phyloP scores from a whole-genome alignment of 257 asterid species.

The Euphrasia confusa region DNA sequence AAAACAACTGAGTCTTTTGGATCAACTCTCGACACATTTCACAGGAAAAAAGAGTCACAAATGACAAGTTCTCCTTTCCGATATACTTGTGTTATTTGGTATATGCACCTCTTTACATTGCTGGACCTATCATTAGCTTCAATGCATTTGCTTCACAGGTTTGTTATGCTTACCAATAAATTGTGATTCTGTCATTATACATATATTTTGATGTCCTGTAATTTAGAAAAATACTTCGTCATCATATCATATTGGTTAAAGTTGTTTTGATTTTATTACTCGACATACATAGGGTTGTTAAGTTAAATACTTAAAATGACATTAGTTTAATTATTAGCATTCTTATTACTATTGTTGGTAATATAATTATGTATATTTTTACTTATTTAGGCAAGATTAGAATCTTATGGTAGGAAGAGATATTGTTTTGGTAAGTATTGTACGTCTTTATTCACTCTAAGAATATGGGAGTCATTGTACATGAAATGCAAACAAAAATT shows the following conservation, averaged over 20 bases:
- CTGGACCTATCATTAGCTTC: slow-evolving; percentile 97
- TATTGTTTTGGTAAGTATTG: too few species aligned
- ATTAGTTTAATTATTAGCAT: not conserved
- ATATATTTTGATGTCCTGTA: slow-evolving; percentile 7
- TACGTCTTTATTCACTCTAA: too few species aligned
- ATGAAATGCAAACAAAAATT: too few species aligned
- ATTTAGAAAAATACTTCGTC: not conserved
- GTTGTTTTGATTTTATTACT: slow-evolving; percentile 1
- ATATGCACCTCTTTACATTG: slow-evolving; percentile 94
- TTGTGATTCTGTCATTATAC: slow-evolving; percentile 7
- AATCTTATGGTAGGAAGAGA: not conserved
- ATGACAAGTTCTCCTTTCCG: slow-evolving; percentile 63
- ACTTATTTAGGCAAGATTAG: not conserved
- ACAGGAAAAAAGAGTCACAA: slow-evolving; percentile 72
- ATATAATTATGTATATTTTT: not conserved
- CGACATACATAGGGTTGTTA: not conserved
- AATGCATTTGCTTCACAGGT: slow-evolving; percentile 98
- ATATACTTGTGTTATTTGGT: slow-evolving; percentile 80
- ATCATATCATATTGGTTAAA: not conserved
- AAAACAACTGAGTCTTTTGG: slow-evolving; percentile 17
- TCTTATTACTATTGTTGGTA: not conserved
- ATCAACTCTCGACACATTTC: slow-evolving; percentile 19
- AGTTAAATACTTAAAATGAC: not conserved
- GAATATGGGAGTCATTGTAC: too few species aligned
- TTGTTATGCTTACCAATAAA: slow-evolving; percentile 26